These are phyloP conservation scores for Aspergillus sp. DNA, from an alignment of 2,329 filamentous ascomycete genomes.

Conservation along the genomic window DNA sequence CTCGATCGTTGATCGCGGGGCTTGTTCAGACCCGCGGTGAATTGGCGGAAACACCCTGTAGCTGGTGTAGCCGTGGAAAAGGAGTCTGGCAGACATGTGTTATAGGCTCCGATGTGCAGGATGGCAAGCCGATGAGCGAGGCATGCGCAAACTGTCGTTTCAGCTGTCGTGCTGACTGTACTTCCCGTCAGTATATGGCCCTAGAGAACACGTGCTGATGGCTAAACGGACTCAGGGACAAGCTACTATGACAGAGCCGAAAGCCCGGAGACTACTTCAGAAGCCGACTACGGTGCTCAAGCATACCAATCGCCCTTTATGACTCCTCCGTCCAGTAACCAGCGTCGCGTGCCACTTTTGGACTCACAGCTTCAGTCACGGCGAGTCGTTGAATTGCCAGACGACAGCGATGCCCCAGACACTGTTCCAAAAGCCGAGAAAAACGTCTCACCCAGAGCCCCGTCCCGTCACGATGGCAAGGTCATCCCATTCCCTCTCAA, in stretches of 20 bases:
- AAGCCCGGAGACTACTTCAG: neutral
- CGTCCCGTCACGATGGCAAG: neutral
- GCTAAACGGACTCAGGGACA: neutral
- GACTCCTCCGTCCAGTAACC: neutral
- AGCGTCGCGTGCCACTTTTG: neutral
- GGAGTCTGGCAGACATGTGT: neutral
- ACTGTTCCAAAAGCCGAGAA: neutral
- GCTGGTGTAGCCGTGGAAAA: neutral
- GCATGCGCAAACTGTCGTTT: neutral
- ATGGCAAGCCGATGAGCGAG: neutral
- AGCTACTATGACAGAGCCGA: neutral
- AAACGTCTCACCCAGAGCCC: neutral
- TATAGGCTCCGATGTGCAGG: neutral
- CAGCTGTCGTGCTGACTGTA: neutral
- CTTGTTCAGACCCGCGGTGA: neutral
- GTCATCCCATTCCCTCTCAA: neutral
- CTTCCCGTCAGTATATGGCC: neutral
- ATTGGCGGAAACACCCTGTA: neutral
- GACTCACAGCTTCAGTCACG: neutral
- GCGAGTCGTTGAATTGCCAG: neutral
- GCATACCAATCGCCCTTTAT: neutral
- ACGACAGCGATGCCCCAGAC: neutral
- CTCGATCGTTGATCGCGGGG: neutral
- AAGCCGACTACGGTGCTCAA: neutral
- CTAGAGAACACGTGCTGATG: neutral